Evolutionary conservation across 2,329 filamentous ascomycete species (phyloP).

Genomic region (Tricladium varicosporioides): DNA sequence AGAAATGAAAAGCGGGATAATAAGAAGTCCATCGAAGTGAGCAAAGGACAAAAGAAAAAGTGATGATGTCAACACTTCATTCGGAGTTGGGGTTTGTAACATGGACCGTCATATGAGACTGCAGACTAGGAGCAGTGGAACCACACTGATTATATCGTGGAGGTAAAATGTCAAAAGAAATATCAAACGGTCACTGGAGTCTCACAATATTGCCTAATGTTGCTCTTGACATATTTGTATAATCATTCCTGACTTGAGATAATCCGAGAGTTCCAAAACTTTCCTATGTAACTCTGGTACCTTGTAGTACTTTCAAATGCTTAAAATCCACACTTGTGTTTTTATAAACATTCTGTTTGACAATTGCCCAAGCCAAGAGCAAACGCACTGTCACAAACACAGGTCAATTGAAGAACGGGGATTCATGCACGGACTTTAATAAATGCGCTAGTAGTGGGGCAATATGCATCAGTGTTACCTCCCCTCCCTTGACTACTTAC

Average conservation of each 20-base stretch:
- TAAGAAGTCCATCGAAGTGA: neutral
- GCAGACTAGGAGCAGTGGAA: neutral
- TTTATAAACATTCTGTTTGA: neutral
- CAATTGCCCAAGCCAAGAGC: neutral
- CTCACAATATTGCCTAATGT: neutral
- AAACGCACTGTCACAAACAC: neutral
- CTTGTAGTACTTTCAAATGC: neutral
- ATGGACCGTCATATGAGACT: neutral
- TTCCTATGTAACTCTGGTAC: neutral
- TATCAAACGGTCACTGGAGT: neutral
- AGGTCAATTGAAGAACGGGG: neutral
- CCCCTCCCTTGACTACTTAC: slow-evolving; percentile 16
- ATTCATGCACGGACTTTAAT: slow-evolving; percentile 9
- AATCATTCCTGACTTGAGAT: too few species aligned
- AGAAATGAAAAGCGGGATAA: neutral
- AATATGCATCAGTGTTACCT: slow-evolving; percentile 4
- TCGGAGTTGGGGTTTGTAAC: neutral
- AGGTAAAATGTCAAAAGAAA: neutral
- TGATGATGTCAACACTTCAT: slow-evolving; percentile 19
- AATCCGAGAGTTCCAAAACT: too few species aligned
- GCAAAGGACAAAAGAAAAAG: neutral
- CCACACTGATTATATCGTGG: neutral
- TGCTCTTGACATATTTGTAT: neutral
- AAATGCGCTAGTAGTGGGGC: slow-evolving; percentile 28
- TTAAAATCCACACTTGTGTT: neutral